phyloP scores from a whole-genome alignment of 495 filamentous ascomycete species.

The Penicillium psychrofluorescens region DNA sequence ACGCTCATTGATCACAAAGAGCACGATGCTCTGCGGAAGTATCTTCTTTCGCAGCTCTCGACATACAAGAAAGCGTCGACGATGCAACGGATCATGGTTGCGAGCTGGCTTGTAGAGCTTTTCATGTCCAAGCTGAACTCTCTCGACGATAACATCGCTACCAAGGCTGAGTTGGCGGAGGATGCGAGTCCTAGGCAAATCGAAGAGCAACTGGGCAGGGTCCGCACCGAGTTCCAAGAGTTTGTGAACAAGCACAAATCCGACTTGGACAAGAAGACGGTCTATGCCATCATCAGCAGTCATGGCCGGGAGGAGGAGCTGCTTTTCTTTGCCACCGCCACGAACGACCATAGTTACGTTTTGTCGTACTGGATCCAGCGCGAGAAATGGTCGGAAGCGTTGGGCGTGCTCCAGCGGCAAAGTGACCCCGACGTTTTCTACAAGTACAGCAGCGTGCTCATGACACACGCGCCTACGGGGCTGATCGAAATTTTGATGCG shows the following conservation, averaged over 20 bases:
- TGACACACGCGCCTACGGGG: slow-evolving; percentile 77
- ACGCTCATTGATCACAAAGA: slow-evolving; percentile 84
- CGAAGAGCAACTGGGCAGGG: slow-evolving; percentile 58
- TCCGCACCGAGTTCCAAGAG: slow-evolving; percentile 75
- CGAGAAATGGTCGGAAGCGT: slow-evolving; percentile 84
- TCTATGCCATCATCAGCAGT: slow-evolving; percentile 91
- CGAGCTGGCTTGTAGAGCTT: slow-evolving; percentile 89
- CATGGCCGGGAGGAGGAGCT: slow-evolving; percentile 92
- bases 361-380: slow-evolving; percentile 95
- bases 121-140: slow-evolving; percentile 97
- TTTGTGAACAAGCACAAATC: slow-evolving; percentile 77
- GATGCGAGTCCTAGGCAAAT: slow-evolving; percentile 61
- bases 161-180: slow-evolving; percentile 75
- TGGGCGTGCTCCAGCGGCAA: slow-evolving; percentile 84
- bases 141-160: slow-evolving; percentile 88
- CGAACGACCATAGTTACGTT: slow-evolving; percentile 90
- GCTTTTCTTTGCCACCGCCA: slow-evolving; percentile 77
- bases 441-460: slow-evolving; percentile 90
- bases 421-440: slow-evolving; percentile 91
- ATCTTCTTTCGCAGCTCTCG: slow-evolving; percentile 75
- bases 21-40: slow-evolving; percentile 85
- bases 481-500: slow-evolving; percentile 91
- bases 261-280: slow-evolving; percentile 84
- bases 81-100: slow-evolving; percentile 94
- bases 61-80: slow-evolving; percentile 72